Percentiles rank a stretch among this genome's conserved stretches.
phyloP scores from a whole-genome alignment of 2,329 filamentous ascomycete genomes.

The Sclerotinia nivalis region DNA sequence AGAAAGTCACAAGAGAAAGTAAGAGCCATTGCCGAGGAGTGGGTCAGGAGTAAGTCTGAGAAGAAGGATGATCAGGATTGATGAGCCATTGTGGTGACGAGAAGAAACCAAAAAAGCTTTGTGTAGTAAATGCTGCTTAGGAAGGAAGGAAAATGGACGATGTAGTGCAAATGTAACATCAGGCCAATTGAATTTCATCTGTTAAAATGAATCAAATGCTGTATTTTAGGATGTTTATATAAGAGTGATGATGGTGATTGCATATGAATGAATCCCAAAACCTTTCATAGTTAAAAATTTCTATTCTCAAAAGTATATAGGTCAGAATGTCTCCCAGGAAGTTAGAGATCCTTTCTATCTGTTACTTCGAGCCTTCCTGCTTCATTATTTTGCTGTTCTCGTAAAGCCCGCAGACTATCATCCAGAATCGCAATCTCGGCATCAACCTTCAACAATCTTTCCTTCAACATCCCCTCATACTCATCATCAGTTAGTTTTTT shows the following conservation, averaged over 20 bases:
- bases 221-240: too few species aligned
- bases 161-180: slow-evolving; percentile 12
- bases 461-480: slow-evolving; percentile 68
- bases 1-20: slow-evolving; percentile 70
- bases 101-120: slow-evolving; percentile 20
- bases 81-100: slow-evolving; percentile 4
- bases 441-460: slow-evolving; percentile 70
- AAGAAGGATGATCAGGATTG: slow-evolving; percentile 33
- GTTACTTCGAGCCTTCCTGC: not conserved
- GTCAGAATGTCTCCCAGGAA: not conserved
- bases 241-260: not conserved
- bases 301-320: not conserved
- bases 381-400: slow-evolving; percentile 20
- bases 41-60: slow-evolving; percentile 55
- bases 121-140: not conserved
- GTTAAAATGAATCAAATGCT: not conserved
- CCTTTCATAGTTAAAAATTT: not conserved
- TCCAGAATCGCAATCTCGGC: slow-evolving; percentile 78
- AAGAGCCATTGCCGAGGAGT: slow-evolving; percentile 68
- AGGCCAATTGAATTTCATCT: slow-evolving; percentile 9
- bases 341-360: not conserved
- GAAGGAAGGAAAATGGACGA: not conserved
- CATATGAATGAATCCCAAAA: not conserved
- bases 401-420: slow-evolving; percentile 61
- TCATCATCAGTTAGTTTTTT: slow-evolving; percentile 70